Conservation (phyloP, 106 monocot species). For the Acorus gramineus region DNA sequence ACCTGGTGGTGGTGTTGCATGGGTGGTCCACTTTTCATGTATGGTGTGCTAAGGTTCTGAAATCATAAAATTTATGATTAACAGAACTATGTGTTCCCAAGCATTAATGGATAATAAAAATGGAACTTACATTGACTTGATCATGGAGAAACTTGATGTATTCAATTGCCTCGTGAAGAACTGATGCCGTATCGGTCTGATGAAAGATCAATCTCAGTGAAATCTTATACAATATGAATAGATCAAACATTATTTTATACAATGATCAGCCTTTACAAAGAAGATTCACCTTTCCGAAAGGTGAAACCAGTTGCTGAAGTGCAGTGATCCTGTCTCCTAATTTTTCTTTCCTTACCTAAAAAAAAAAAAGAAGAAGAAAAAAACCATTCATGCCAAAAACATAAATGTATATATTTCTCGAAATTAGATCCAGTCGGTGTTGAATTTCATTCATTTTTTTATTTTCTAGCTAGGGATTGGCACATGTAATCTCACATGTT, state of each 20-base stretch:
- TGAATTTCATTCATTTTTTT: no score
- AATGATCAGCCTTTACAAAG: neutral
- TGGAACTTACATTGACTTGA: slow-evolving; percentile 60
- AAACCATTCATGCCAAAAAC: neutral
- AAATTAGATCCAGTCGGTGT: neutral
- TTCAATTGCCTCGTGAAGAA: slow-evolving; percentile 71
- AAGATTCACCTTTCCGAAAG: slow-evolving; percentile 66
- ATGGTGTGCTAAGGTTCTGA: slow-evolving; percentile 62
- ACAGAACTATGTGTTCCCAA: neutral
- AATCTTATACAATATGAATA: neutral
- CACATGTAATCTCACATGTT: no score
- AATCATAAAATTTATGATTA: neutral
- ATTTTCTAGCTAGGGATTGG: no score
- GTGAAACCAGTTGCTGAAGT: slow-evolving; percentile 69
- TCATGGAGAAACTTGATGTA: slow-evolving; percentile 92
- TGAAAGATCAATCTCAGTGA: neutral
- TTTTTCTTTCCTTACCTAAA: slow-evolving; percentile 67
- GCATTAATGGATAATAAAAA: no score
- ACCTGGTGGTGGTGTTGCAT: slow-evolving; percentile 41
- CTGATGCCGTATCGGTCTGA: slow-evolving; percentile 88
- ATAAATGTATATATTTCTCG: neutral
- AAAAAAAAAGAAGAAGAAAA: neutral
- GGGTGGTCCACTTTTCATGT: slow-evolving; percentile 50
- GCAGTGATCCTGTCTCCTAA: slow-evolving; percentile 73
- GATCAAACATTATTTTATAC: neutral